Base-by-base conservation (phyloP, 108 stramenopile genomes). In the Hondaea fermentalgiana region DNA sequence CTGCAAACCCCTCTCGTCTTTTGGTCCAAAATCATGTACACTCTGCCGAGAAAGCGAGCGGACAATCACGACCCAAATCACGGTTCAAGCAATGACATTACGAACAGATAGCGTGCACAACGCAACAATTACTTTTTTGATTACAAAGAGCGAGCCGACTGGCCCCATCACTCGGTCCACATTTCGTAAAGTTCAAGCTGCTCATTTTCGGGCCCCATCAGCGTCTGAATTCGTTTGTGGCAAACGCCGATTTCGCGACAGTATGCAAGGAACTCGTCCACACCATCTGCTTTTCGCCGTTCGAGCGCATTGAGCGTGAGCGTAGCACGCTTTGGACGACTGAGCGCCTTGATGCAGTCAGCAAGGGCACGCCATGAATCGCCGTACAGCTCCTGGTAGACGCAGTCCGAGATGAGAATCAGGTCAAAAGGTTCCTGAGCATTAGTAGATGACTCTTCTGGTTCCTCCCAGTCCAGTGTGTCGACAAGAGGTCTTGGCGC, bases 361-460 rank as follows among this genome's bases (percentile, higher is more conserved):
- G 76, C 76, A 43, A 83, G 51, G 6, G 45, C 76, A 53, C 76
- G 76, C 76, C 76, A 83, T 12, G 76, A 83, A 28, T 83, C 76
- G n/a, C 76, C 76, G 28, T 83, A 83, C 19, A 83, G 76, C 51
- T 83, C 76, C 51, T 83, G 49, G 51, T 83, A 83, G 51, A 83
- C 76, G 49, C 76, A 83, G n/a, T 83, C 76, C 19, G 76, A 83
- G 51, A 83, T 35, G 25, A 83, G 76, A 83, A 83, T 83, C 6
- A 83, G 25, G 51, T 83, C 76, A 2, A 83, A 53, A 28, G 76
- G 76, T 6, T 83, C 76, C 76, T 83, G 6, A 2, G 51, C 51
- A 53, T 47, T 53, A 0, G 49, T 53, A 12, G 51, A 53, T 12
- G 45, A 53, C 76, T 83, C 76, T 28, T 83, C 76, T 14, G 76